Evolutionary conservation across 2,329 filamentous ascomycete species (phyloP), one percentile per base, ranked within the genome.

Genomic region (Fusarium heterosporum): DNA sequence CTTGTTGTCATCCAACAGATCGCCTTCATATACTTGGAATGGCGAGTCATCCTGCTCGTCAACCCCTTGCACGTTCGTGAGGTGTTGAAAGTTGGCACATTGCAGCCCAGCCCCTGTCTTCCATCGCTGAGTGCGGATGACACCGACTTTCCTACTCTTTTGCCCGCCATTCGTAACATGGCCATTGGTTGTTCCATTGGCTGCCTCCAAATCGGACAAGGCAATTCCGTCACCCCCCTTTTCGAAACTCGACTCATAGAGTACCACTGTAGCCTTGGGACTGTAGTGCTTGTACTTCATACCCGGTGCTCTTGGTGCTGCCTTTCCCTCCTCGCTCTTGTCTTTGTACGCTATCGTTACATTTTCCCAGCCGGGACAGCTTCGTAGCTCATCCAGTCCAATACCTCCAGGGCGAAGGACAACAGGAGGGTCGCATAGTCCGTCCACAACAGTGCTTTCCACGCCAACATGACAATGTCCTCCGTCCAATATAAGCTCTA

Each of bases 281-380:
- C 94, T 97, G 75, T 99, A 99, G 77, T 99, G 96, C 75, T 96
- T 93, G 77, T 99, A 99, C 79, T 99, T 99, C 96, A 99, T 99
- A 1, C 96, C 96, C 0, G 96, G 96, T 1, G 96, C 96, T 56
- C 93, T 85, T 1, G 96, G 96, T 11, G 85, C 84, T 1, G 76
- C 81, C 49, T 86, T 87, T 7, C 87, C 90, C 19, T 87, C 83
- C 72, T 93, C 87, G 16, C 88, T 87, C 57, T 85, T 85, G 72
- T 97, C 93, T 74, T 90, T 89, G 78, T 97, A 98, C 12, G 87
- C 95, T 60, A 90, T 88, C 63, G 85, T 83, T 1, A 93, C 92
- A 38, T 86, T 80, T 75, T 93, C 90, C 95, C 96, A 99, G 1
- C 95, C 95, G 0, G 85, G 81, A 73, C 90, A 93, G 39, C 81